Conservation (phyloP, 2,329 filamentous ascomycete species). For the Penicillium sp. region DNA sequence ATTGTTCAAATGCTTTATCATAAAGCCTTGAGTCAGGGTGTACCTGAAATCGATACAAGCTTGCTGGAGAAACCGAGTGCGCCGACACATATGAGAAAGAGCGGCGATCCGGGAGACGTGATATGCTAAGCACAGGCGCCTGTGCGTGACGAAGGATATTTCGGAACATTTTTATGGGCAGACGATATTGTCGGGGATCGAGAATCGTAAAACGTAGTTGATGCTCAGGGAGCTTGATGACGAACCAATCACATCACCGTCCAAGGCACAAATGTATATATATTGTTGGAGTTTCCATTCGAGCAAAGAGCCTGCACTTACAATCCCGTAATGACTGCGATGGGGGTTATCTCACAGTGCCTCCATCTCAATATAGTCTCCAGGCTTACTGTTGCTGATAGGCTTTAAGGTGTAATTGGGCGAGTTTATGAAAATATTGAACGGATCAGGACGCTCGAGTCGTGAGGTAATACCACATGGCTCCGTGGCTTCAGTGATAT, state of each 20-base stretch:
- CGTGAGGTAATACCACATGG: too few species aligned
- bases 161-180: background rate
- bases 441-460: too few species aligned
- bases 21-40: background rate
- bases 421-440: too few species aligned
- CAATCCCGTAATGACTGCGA: too few species aligned
- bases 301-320: too few species aligned
- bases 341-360: too few species aligned
- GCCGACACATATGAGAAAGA: background rate
- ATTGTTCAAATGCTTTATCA: background rate
- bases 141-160: background rate
- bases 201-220: background rate
- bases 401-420: too few species aligned
- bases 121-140: background rate
- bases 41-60: background rate
- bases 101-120: background rate
- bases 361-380: too few species aligned
- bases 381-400: too few species aligned
- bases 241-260: background rate
- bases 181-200: background rate
- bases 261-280: background rate
- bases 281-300: too few species aligned
- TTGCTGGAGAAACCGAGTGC: background rate
- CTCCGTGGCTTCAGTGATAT: too few species aligned
- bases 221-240: background rate